phyloP scores from a whole-genome alignment of 768 basidiomycete species.

The Suillus weaverae region DNA sequence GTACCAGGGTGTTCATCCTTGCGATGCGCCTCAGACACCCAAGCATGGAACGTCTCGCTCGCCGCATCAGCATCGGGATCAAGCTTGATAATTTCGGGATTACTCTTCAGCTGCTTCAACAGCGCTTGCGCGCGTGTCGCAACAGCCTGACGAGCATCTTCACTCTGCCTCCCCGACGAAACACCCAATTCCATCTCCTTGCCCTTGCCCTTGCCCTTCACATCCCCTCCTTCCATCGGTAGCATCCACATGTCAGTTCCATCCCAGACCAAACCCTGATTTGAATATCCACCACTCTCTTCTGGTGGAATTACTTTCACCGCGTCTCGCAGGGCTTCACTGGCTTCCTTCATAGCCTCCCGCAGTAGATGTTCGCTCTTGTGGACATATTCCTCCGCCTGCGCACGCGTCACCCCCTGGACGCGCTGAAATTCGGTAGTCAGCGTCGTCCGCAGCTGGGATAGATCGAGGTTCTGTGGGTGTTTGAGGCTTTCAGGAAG shows the following conservation, averaged over 20 bases:
- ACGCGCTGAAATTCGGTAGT: constrained; percentile 68
- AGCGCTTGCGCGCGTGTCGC: constrained; percentile 78
- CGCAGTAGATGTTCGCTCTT: constrained; percentile 66
- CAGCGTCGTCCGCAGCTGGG: constrained; percentile 63
- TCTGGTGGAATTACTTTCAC: constrained; percentile 92
- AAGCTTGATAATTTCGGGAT: constrained; percentile 71
- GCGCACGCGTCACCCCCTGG: constrained; percentile 70
- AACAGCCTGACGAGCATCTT: constrained; percentile 52
- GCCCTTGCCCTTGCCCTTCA: constrained; percentile 41
- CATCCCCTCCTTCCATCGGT: constrained; percentile 35
- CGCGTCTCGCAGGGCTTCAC: constrained; percentile 81
- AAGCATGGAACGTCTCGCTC: constrained; percentile 54
- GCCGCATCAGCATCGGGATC: constrained; percentile 71
- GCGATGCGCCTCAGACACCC: constrained; percentile 58
- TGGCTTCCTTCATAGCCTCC: constrained; percentile 76
- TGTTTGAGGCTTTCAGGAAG: constrained; percentile 67
- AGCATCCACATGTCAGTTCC: constrained; percentile 86
- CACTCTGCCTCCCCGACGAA: constrained; percentile 31
- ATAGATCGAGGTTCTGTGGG: constrained; percentile 65
- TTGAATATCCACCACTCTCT: constrained; percentile 33
- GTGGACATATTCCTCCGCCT: constrained; percentile 83
- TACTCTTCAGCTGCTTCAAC: constrained; percentile 67
- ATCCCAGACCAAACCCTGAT: constrained; percentile 68
- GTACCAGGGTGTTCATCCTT: constrained; percentile 50
- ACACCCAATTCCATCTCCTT: constrained; percentile 30